A percentile compares a stretch with the other conserved stretches of the same genome.
Conservation (phyloP, 2,329 filamentous ascomycete species). For the Tolypocladium inflatum region DNA sequence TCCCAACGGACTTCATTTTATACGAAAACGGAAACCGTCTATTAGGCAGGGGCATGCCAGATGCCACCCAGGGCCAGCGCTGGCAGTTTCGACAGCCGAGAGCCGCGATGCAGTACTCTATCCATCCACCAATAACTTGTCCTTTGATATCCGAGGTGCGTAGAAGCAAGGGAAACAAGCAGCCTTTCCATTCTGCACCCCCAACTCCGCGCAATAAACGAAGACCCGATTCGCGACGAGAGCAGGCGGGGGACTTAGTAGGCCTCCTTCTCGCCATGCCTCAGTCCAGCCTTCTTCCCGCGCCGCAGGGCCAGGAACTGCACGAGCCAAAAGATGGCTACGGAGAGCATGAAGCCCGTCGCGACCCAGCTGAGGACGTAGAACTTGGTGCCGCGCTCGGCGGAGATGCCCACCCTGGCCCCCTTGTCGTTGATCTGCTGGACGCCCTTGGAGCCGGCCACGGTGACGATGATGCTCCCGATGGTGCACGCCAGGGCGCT, state of each 20-base stretch:
- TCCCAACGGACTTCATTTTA: too few relatives aligned
- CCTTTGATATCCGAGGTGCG: neutral
- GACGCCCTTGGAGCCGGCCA: constrained; percentile 29
- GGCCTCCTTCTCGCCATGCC: neutral
- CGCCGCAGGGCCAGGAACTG: constrained; percentile 20
- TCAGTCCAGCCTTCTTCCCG: constrained; percentile 7
- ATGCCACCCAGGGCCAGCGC: neutral
- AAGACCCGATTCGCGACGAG: neutral
- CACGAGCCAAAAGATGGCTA: constrained; percentile 30
- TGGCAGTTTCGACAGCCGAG: neutral
- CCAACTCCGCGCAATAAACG: neutral
- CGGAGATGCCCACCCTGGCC: constrained; percentile 33
- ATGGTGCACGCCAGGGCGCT: constrained; percentile 27
- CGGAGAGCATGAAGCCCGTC: constrained; percentile 31
- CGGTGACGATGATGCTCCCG: constrained; percentile 33
- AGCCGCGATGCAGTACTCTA: neutral
- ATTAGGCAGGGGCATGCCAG: neutral
- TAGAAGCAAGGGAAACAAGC: neutral
- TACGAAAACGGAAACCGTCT: neutral
- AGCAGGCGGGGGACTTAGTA: neutral
- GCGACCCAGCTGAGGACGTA: constrained; percentile 36
- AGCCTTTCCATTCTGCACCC: neutral
- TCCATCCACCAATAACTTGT: neutral
- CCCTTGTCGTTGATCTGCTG: constrained; percentile 32
- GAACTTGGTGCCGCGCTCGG: constrained; percentile 32